Conservation (phyloP, 306 rosid genomes). For the Carpinus viminea region DNA sequence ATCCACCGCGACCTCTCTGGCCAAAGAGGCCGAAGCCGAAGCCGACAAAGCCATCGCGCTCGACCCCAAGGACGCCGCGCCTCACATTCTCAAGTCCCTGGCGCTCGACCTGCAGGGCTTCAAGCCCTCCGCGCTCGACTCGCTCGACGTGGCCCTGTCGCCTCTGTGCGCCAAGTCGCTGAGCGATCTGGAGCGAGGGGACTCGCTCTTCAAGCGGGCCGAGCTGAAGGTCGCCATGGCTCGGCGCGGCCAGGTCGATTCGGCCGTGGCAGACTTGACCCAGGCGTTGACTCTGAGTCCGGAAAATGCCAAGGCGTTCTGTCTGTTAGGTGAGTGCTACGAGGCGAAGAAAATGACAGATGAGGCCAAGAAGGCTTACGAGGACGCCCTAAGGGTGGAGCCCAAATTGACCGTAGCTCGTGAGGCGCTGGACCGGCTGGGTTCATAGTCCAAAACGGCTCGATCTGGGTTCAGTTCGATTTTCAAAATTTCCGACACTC, state of each 20-base stretch:
- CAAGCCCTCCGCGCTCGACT: conserved; percentile 73
- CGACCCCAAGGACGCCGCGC: conserved; percentile 82
- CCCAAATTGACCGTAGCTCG: conserved; percentile 46
- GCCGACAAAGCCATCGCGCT: conserved; percentile 72
- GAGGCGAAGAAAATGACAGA: conserved; percentile 67
- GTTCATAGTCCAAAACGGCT: conserved; percentile 19
- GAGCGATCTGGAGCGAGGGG: conserved; percentile 57
- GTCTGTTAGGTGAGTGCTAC: conserved; percentile 70
- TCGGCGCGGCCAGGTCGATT: conserved; percentile 47
- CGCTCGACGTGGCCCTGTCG: conserved; percentile 73
- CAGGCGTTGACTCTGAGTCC: conserved; percentile 58
- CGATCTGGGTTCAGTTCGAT: not conserved
- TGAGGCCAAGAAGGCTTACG: conserved; percentile 72
- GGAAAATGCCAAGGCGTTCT: conserved; percentile 53
- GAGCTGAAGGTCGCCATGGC: conserved; percentile 61
- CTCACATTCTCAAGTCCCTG: conserved; percentile 73
- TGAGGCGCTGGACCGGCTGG: conserved; percentile 61
- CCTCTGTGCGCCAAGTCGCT: conserved; percentile 65
- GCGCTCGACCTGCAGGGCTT: conserved; percentile 76
- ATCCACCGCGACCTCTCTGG: conserved; percentile 33
- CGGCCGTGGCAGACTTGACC: conserved; percentile 62
- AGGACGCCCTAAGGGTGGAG: conserved; percentile 61
- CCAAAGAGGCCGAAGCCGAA: conserved; percentile 55
- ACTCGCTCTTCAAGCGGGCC: conserved; percentile 76
- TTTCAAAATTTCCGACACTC: not conserved